Evolutionary conservation across 805 yeast species (phyloP), one percentile per base, ranked within the genome.

Genomic region (Ogataea methylovora): DNA sequence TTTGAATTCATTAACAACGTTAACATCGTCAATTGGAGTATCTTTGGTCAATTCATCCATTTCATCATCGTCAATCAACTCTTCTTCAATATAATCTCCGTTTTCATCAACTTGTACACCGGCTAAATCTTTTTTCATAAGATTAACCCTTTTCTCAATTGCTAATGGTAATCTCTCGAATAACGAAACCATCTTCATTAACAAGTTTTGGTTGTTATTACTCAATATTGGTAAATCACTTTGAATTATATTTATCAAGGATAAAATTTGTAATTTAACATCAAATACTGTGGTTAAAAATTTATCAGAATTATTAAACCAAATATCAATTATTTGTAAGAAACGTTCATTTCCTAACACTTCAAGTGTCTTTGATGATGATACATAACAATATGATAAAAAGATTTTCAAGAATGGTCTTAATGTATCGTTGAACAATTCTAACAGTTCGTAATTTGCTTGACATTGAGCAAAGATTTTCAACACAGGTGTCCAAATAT

Each of bases 251-350:
- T 71, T 45, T 26, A 68, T 54, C 29, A 69, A 49, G 1, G 74
- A 66, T 46, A 73, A 50, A 5, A 69, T 65, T 50, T 73, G 76
- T 29, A 73, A 52, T 44, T 73, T 73, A 41, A 75, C 61, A 19
- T 76, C 79, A 42, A 70, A 72, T 15, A 71, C 78, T 39, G 77
- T 72, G 36, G 61, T 67, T 52, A 70, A 63, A 38, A 39, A 27
- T 8, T 60, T 65, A 28, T 56, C 67, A 16, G 69, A 59, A 42
- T 66, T 58, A 38, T 64, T 60, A 39, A 71, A 60, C 77, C 77
- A 72, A 41, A 69, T 52, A 39, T 65, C 61, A 48, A 61, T 59
- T 40, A 69, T 66, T 21, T 56, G 48, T 23, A 56, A 40, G 4
- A 67, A 54, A 34, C 61, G 58, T 17, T 57, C 55, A 40, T 65